Percentiles rank a stretch among this genome's conserved stretches.
Evolutionary conservation across 2,329 filamentous ascomycete genomes (phyloP).

Genomic region (Ceratocystis smalleyi): DNA sequence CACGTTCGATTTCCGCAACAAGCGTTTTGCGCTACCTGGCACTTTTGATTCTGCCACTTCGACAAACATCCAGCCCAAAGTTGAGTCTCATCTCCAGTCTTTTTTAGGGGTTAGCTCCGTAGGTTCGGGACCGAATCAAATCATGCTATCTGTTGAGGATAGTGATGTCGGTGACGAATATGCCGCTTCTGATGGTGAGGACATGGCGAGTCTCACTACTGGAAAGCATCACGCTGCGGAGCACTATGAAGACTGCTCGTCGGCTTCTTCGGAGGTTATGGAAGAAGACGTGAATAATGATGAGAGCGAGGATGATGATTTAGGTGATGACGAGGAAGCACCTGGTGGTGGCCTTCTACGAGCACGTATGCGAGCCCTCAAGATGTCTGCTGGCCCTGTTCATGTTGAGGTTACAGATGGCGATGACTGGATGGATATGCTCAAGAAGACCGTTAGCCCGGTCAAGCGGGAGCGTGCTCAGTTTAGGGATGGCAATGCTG

Average conservation of each 20-base stretch:
- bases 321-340: slow-evolving; percentile 22
- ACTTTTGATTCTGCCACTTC: slow-evolving; percentile 50
- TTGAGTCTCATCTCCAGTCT: slow-evolving; percentile 40
- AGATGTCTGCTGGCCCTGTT: slow-evolving; percentile 41
- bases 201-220: slow-evolving; percentile 64
- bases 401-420: slow-evolving; percentile 49
- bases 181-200: slow-evolving; percentile 54
- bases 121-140: slow-evolving; percentile 54
- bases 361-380: slow-evolving; percentile 48
- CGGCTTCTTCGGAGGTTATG: slow-evolving; percentile 12
- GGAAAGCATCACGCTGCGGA: slow-evolving; percentile 62
- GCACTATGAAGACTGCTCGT: slow-evolving; percentile 31
- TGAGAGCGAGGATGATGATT: slow-evolving; percentile 16
- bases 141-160: slow-evolving; percentile 46
- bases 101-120: slow-evolving; percentile 89
- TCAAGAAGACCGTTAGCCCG: slow-evolving; percentile 86
- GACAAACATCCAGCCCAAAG: slow-evolving; percentile 31
- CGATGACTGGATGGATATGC: slow-evolving; percentile 84
- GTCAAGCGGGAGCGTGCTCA: slow-evolving; percentile 79
- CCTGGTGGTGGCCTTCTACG: slow-evolving; percentile 45
- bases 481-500: slow-evolving; percentile 35
- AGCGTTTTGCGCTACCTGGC: slow-evolving; percentile 49
- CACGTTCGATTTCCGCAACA: slow-evolving; percentile 40
- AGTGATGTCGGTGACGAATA: slow-evolving; percentile 57
- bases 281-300: neutral